These are phyloP conservation scores for Quercus robur DNA, from an alignment of 306 rosid genomes.

Conservation along the genomic window DNA sequence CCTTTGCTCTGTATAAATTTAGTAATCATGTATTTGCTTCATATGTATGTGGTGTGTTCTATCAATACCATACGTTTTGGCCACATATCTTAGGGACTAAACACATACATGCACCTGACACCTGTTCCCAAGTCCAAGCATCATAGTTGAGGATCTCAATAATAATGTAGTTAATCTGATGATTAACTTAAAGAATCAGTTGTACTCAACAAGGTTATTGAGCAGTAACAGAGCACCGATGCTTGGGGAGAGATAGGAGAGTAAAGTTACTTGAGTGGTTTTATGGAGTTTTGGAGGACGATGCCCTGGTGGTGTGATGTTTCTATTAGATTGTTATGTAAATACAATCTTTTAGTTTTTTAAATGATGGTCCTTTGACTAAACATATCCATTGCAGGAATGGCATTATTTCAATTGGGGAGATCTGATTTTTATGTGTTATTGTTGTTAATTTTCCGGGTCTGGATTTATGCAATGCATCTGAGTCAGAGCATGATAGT, in stretches of 20 bases:
- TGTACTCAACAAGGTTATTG: neutral
- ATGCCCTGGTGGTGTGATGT: neutral
- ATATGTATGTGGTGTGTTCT: neutral
- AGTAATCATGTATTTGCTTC: neutral
- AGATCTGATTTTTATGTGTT: neutral
- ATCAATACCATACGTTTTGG: neutral
- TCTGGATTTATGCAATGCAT: neutral
- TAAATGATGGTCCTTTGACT: neutral
- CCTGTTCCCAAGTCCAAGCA: neutral
- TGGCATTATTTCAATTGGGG: neutral
- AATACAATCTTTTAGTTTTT: neutral
- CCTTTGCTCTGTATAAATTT: neutral
- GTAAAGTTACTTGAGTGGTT: neutral
- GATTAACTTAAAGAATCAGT: neutral
- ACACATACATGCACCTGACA: neutral
- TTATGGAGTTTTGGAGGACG: neutral
- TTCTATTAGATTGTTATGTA: neutral
- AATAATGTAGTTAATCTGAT: neutral
- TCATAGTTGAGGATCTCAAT: neutral
- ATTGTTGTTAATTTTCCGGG: neutral
- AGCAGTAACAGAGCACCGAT: neutral
- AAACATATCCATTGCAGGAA: neutral
- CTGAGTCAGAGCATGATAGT: slow-evolving; percentile 10
- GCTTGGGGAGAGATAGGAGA: neutral
- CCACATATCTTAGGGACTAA: neutral